These are phyloP conservation scores for Ascoidea asiatica DNA, from an alignment of 805 yeast species.

Conservation along the genomic window DNA sequence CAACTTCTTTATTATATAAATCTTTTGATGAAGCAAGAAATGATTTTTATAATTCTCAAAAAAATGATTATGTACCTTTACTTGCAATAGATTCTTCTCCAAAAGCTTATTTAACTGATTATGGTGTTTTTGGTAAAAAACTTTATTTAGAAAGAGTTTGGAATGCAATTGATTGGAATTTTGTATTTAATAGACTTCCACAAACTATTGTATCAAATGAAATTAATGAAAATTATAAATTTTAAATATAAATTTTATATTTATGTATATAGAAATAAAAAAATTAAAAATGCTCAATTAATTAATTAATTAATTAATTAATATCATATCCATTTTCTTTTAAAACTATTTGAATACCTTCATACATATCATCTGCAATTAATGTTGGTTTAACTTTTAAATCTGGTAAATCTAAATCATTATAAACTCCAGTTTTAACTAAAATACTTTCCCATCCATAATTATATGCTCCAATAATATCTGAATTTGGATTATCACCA, in stretches of 20 bases:
- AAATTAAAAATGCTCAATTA: no score
- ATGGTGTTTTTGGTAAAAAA: constrained; percentile 64
- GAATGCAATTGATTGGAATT: constrained; percentile 63
- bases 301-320: no score
- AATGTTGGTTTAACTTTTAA: constrained; percentile 32
- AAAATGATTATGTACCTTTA: constrained; percentile 36
- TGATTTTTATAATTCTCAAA: constrained; percentile 26
- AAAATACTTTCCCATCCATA: constrained; percentile 85
- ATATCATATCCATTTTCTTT: neutral
- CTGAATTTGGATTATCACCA: constrained; percentile 93
- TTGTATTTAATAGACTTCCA: constrained; percentile 35
- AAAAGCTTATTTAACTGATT: constrained; percentile 55
- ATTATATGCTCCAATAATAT: constrained; percentile 76
- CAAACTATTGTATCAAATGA: neutral
- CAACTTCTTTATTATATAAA: constrained; percentile 11
- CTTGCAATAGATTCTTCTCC: constrained; percentile 64
- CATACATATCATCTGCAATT: constrained; percentile 35
- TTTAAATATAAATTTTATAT: no score
- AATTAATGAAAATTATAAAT: no score
- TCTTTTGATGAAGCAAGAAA: constrained; percentile 24
- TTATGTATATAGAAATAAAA: no score
- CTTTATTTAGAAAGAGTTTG: constrained; percentile 51
- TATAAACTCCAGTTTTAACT: constrained; percentile 80
- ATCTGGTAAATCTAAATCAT: constrained; percentile 40
- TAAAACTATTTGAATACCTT: constrained; percentile 28